phyloP scores from a whole-genome alignment of 1,139 yeast species.

The Saccharomycopsis hybrid region DNA sequence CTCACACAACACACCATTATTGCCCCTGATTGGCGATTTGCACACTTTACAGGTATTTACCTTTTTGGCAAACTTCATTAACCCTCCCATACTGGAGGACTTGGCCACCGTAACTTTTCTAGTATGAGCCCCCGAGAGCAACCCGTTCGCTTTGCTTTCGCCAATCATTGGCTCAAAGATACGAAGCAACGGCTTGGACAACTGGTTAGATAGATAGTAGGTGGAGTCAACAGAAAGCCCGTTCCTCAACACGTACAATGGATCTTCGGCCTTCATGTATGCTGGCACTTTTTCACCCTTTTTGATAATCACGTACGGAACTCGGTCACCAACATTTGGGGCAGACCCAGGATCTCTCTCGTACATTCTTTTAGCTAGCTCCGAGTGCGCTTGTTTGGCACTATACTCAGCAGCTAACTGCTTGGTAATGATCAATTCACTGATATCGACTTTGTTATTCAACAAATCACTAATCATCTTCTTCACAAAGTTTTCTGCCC shows the following conservation, averaged over 20 bases:
- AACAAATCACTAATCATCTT: constrained; percentile 83
- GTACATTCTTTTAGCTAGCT: constrained; percentile 90
- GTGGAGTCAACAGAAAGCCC: constrained; percentile 92
- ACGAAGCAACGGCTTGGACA: constrained; percentile 86
- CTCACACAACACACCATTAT: constrained; percentile 73
- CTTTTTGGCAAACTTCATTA: constrained; percentile 88
- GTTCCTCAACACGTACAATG: constrained; percentile 84
- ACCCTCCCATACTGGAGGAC: constrained; percentile 64
- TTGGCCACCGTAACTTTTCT: constrained; percentile 64
- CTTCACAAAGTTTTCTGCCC: constrained; percentile 81
- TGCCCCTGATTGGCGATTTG: constrained; percentile 66
- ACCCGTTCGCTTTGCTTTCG: constrained; percentile 70
- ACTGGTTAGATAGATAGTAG: constrained; percentile 88
- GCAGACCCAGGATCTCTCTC: constrained; percentile 98
- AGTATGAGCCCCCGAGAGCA: constrained; percentile 78
- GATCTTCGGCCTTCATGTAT: constrained; percentile 96
- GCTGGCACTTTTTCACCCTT: constrained; percentile 80
- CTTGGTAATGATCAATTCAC: constrained; percentile 90
- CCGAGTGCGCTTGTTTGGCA: constrained; percentile 96
- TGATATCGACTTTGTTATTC: constrained; percentile 87
- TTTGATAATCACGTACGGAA: constrained; percentile 87
- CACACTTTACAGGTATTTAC: constrained; percentile 87
- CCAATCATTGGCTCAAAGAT: constrained; percentile 96
- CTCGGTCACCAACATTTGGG: constrained; percentile 95
- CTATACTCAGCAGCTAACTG: constrained; percentile 90